Evolutionary conservation across 2,329 filamentous ascomycete species (phyloP).

Genomic region (Parastagonospora nodorum): DNA sequence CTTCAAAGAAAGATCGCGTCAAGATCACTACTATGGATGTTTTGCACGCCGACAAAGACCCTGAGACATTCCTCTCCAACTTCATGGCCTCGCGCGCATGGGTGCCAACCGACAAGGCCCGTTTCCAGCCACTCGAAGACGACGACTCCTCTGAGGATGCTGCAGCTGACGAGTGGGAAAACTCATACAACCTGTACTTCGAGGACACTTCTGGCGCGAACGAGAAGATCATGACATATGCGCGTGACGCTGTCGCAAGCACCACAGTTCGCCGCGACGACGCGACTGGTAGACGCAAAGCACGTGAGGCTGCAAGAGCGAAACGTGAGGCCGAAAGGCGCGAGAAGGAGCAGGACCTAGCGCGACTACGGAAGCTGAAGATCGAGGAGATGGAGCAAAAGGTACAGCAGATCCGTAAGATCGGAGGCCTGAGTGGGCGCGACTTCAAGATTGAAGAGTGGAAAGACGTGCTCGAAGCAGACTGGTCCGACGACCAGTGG

Average conservation of each 20-base stretch:
- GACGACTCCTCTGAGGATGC: conserved; percentile 81
- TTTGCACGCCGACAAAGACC: conserved; percentile 80
- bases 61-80: conserved; percentile 90
- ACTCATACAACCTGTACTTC: conserved; percentile 94
- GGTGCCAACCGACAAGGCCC: conserved; percentile 70
- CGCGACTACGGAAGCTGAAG: conserved; percentile 82
- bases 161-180: conserved; percentile 83
- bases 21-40: conserved; percentile 61
- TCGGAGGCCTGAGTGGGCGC: conserved; percentile 76
- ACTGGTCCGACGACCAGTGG: conserved; percentile 89
- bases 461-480: conserved; percentile 81
- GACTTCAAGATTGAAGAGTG: conserved; percentile 76
- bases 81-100: conserved; percentile 93
- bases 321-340: conserved; percentile 79
- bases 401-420: conserved; percentile 84
- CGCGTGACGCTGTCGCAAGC: conserved; percentile 80
- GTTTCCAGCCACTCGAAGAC: conserved; percentile 84
- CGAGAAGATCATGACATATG: conserved; percentile 84
- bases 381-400: conserved; percentile 89
- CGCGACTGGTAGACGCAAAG: conserved; percentile 73
- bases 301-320: conserved; percentile 76
- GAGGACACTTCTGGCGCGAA: conserved; percentile 90
- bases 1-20: conserved; percentile 33
- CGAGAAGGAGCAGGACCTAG: conserved; percentile 78
- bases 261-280: conserved; percentile 88